Evolutionary conservation across 1,139 yeast species (phyloP).

Genomic region (Pichia sp.): DNA sequence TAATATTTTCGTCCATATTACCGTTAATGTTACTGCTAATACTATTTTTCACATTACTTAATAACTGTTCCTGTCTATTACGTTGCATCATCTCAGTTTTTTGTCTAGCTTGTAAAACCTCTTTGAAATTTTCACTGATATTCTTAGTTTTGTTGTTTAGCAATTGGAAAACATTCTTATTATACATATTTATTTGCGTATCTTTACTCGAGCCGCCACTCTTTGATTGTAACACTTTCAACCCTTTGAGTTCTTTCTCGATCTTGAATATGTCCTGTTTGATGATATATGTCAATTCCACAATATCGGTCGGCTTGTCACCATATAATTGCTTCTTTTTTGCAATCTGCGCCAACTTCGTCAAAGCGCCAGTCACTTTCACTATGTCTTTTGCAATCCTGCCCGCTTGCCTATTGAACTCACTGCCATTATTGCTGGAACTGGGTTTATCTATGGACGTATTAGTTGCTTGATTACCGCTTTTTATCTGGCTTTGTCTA

Average conservation of each 20-base stretch:
- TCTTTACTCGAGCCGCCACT: conserved; percentile 27
- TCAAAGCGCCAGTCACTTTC: conserved; percentile 75
- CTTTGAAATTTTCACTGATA: conserved; percentile 86
- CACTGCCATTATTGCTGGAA: neutral
- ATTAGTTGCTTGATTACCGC: neutral
- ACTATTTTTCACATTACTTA: conserved; percentile 26
- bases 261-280: conserved; percentile 88
- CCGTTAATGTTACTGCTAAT: neutral
- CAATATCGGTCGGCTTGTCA: conserved; percentile 89
- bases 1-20: neutral
- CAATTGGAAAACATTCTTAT: conserved; percentile 79
- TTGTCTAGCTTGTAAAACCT: conserved; percentile 81
- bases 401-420: conserved; percentile 72
- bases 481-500: conserved; percentile 29
- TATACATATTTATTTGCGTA: conserved; percentile 59
- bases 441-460: neutral
- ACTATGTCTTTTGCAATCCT: conserved; percentile 83
- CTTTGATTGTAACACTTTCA: conserved; percentile 37
- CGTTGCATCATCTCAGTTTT: conserved; percentile 75
- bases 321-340: conserved; percentile 89
- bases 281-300: conserved; percentile 85
- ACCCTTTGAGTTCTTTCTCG: conserved; percentile 64
- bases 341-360: conserved; percentile 73
- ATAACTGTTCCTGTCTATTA: conserved; percentile 76
- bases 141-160: conserved; percentile 85